Base-by-base conservation (phyloP, 2,329 filamentous ascomycete species). In the Alternaria viburni region DNA sequence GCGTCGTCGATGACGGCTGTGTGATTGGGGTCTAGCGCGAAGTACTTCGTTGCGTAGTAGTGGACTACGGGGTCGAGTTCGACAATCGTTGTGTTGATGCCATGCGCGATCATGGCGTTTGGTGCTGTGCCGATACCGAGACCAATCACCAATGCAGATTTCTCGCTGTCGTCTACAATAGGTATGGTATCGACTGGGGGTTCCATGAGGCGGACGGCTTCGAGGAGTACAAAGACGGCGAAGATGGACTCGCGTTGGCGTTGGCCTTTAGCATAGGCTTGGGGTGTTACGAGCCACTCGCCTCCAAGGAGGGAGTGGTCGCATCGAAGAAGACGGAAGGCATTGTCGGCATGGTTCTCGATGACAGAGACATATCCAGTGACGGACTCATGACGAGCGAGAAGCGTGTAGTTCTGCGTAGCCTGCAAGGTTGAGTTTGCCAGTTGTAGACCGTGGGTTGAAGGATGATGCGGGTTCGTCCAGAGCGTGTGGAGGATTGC, bases 231-330 rank as follows among this genome's bases (percentile, higher is more conserved):
- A 78, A 99, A 99, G n/a, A 98, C 91, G 10, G 93, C 91, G 77
- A 98, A 99, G 59, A 99, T 93, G 0, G 95, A 93, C 80, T 99
- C 96, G 11, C 88, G 87, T 17, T 93, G 82, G 47, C 86, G 79
- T 70, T 84, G 81, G 49, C 81, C 82, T 63, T 81, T 76, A 43
- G 71, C 67, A 25, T 71, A 70, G 28, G 82, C 65, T 50, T 77
- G 64, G 2, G 79, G 77, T 2, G 85, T 86, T 77, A 90, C 79
- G 12, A 90, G 86, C 95, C 95, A 99, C 80, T 97, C 92, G 36
- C 96, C 96, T 44, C 96, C 96, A 1, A 99, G 86, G 30, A 99
- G 85, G 74, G 93, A 97, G 79, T 99, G 96, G 74, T 98, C 96
- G 78, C 93, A 97, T 64, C 96, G 89, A 85, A 99, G 88, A 15